These are phyloP conservation scores for Leccinum incarnatum DNA, from an alignment of 768 basidiomycete species.

Conservation along the genomic window DNA sequence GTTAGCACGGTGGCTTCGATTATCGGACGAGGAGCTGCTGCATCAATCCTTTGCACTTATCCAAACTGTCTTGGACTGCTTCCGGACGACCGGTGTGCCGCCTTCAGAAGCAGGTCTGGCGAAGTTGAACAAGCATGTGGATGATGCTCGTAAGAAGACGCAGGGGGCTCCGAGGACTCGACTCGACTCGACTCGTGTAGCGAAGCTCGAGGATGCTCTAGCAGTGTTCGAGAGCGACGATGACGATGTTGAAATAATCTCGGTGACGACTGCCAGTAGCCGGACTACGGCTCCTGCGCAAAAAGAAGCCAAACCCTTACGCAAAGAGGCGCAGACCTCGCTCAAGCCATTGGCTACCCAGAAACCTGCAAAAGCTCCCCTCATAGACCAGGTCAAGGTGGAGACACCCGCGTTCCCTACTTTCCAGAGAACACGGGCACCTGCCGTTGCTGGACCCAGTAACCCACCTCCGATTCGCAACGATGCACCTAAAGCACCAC, in stretches of 20 bases:
- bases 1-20: constrained; percentile 81
- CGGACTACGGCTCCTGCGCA: constrained; percentile 9
- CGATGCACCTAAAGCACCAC: constrained; percentile 8
- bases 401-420: constrained; percentile 41
- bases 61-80: constrained; percentile 73
- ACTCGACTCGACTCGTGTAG: constrained; percentile 52
- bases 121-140: constrained; percentile 66
- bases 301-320: constrained; percentile 13
- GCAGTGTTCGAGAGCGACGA: constrained; percentile 62
- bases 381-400: constrained; percentile 33
- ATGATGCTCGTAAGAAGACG: constrained; percentile 53
- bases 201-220: constrained; percentile 65
- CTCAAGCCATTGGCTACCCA: constrained; percentile 15
- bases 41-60: constrained; percentile 86
- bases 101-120: constrained; percentile 56
- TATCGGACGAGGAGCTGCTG: constrained; percentile 89
- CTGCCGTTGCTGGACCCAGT: constrained; percentile 32
- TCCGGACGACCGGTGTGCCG: constrained; percentile 56
- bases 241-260: constrained; percentile 56
- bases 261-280: constrained; percentile 29
- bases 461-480: constrained; percentile 23
- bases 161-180: constrained; percentile 48
- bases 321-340: constrained; percentile 22
- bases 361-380: constrained; percentile 12
- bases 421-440: constrained; percentile 38